Base-by-base conservation (phyloP, 1,284 basidiomycete genomes). In the Apiotrichum akiyoshidainum region DNA sequence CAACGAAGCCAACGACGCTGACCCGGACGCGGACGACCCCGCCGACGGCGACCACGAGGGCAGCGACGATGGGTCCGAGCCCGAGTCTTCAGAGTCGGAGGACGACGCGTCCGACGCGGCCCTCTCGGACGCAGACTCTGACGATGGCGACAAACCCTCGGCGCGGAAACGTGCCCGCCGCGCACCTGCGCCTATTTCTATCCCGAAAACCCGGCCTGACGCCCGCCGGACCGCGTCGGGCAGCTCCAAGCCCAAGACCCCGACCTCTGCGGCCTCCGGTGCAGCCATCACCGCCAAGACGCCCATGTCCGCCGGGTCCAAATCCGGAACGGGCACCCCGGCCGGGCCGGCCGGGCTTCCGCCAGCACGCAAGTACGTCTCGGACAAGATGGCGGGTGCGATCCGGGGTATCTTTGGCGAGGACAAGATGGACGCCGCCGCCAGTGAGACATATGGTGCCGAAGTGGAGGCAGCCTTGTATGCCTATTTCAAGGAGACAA, bases 401-500 rank as follows among this genome's bases (percentile, higher is more conserved):
- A 54, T 73, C 31, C 54, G 63, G 33, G 48, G 40, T 12, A 52
- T 75, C 6, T 74, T 74, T 42, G 68, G 59, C 8, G 52, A 54
- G 16, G 65, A 58, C 5, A 46, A 31, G 13, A 59, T 66, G 60
- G 57, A 57, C 6, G 65, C 61, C 2, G 60, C 52, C 14, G 59
- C 65, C 19, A 64, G 59, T 1, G 57, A 60, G 14, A 37, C 37
- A 34, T 74, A 68, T 50, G 68, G 61, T 1, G 46, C 34, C 5
- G 66, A 71, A 19, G 55, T 74, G 1, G 75, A 77, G 60, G 56
- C 57, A 2, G 62, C 60, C 2, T 51, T 77, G 41, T 77, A 67
- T 51, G 48, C 54, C 9, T 53, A 58, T 14, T 70, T 73, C 63
- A 72, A 71, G 52, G 75, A 75, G 44, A 54, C 60, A 0, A 53